phyloP scores from a whole-genome alignment of 176 grass and related monocot genomes.

The Calamus simplicifolius region DNA sequence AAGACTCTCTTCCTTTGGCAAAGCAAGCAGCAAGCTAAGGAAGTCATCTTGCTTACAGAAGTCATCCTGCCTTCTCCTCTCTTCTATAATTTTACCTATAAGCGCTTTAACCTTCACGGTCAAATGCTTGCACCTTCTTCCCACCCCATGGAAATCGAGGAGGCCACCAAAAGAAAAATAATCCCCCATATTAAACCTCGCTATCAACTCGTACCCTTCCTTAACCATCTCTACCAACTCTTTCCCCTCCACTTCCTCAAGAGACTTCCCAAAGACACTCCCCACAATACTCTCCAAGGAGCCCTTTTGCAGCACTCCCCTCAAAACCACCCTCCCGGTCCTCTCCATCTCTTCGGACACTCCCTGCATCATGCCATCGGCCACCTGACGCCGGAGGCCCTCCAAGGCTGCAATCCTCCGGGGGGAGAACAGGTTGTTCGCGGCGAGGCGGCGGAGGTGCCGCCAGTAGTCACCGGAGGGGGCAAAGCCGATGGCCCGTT shows the following conservation, averaged over 20 bases:
- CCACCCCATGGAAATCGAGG: slow-evolving; percentile 25
- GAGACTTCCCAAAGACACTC: slow-evolving; percentile 24
- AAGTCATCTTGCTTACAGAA: slow-evolving; percentile 8
- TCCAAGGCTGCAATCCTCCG: slow-evolving; percentile 12
- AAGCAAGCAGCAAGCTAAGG: slow-evolving; percentile 25
- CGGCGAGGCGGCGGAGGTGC: slow-evolving; percentile 24
- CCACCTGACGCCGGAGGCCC: slow-evolving; percentile 3
- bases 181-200: slow-evolving; percentile 32
- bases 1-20: slow-evolving; percentile 28
- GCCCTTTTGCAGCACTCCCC: slow-evolving; percentile 18
- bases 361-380: neutral
- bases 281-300: slow-evolving; percentile 28
- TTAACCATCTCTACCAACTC: slow-evolving; percentile 25
- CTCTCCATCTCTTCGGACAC: neutral
- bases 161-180: slow-evolving; percentile 10
- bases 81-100: slow-evolving; percentile 28
- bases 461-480: slow-evolving; percentile 30
- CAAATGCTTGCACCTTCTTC: slow-evolving; percentile 13
- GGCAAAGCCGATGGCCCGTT: slow-evolving; percentile 33
- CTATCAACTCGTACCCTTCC: slow-evolving; percentile 35
- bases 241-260: neutral
- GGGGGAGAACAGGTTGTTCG: slow-evolving; percentile 27
- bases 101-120: slow-evolving; percentile 19
- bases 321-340: slow-evolving; percentile 14
- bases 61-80: slow-evolving; percentile 13